Conservation (phyloP, 2,329 filamentous ascomycete species). For the Fusarium aywerte region DNA sequence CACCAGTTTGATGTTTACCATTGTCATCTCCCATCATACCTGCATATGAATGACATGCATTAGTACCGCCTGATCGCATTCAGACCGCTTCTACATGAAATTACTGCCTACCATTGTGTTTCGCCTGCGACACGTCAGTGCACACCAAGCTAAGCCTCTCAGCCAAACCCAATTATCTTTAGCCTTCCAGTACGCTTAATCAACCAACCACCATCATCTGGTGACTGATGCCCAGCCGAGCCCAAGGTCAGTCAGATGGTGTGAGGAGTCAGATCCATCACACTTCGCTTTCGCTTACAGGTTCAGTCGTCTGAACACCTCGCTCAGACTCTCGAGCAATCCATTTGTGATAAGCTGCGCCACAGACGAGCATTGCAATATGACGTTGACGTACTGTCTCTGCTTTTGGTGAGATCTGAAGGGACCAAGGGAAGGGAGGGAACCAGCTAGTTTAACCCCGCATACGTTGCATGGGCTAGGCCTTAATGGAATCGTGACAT, state of each 20-base stretch:
- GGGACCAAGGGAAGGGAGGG: not conserved
- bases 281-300: not conserved
- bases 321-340: not conserved
- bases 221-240: not conserved
- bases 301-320: not conserved
- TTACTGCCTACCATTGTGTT: not conserved
- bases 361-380: not conserved
- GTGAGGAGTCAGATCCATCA: not conserved
- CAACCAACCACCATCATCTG: not conserved
- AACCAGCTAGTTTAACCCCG: not conserved
- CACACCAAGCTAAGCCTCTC: not conserved
- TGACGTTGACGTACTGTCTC: not conserved
- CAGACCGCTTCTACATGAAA: not conserved
- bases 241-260: not conserved
- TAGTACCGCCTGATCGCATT: not conserved
- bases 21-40: not conserved
- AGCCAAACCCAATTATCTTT: not conserved
- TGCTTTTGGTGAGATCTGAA: too few species aligned
- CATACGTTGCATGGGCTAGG: not conserved
- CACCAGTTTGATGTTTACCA: not conserved
- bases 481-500: conserved; percentile 6
- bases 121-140: conserved; percentile 6
- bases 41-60: not conserved
- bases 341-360: not conserved
- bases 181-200: not conserved